These are phyloP conservation scores for Anthracocystis walkeri DNA, from an alignment of 1,284 basidiomycete species.

Conservation along the genomic window DNA sequence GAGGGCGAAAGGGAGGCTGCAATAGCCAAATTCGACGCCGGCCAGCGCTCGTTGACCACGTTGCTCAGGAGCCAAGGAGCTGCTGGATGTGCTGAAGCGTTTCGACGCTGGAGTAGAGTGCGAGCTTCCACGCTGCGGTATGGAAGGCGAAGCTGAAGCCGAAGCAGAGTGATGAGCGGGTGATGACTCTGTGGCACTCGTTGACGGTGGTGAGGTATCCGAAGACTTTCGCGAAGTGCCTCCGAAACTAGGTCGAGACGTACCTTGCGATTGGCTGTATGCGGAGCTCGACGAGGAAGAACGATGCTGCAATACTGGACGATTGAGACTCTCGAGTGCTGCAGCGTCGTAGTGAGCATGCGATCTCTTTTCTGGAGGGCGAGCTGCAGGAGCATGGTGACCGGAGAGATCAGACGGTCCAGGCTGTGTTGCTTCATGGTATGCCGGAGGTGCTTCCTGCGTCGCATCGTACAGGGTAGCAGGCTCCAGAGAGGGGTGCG, in stretches of 20 bases:
- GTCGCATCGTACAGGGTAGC: constrained; percentile 2
- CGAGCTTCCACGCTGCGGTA: constrained; percentile 27
- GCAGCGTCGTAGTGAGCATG: constrained; percentile 12
- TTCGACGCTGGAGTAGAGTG: constrained; percentile 14
- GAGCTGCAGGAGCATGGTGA: background rate
- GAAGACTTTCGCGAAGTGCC: background rate
- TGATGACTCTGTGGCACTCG: constrained; percentile 6
- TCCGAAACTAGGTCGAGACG: constrained; percentile 5
- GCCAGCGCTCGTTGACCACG: constrained; percentile 39
- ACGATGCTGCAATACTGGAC: constrained; percentile 24
- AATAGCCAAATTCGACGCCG: constrained; percentile 57
- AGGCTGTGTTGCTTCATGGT: constrained; percentile 14
- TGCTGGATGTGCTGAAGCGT: constrained; percentile 11
- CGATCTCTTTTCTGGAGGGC: constrained; percentile 9
- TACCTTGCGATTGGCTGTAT: constrained; percentile 10
- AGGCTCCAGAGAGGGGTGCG: background rate
- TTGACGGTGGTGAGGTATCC: constrained; percentile 1
- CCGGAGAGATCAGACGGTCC: constrained; percentile 11
- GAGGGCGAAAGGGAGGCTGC: constrained; percentile 43
- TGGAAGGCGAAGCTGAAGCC: constrained; percentile 12
- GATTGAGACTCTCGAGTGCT: constrained; percentile 12
- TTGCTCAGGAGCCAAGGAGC: constrained; percentile 16
- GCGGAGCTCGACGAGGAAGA: constrained; percentile 32
- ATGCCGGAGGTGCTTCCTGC: constrained; percentile 31
- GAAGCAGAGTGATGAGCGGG: background rate